A percentile compares a stretch with the other conserved stretches of the same genome.
Conservation (phyloP, 768 basidiomycete species). For the Leccinum sublutescens region DNA sequence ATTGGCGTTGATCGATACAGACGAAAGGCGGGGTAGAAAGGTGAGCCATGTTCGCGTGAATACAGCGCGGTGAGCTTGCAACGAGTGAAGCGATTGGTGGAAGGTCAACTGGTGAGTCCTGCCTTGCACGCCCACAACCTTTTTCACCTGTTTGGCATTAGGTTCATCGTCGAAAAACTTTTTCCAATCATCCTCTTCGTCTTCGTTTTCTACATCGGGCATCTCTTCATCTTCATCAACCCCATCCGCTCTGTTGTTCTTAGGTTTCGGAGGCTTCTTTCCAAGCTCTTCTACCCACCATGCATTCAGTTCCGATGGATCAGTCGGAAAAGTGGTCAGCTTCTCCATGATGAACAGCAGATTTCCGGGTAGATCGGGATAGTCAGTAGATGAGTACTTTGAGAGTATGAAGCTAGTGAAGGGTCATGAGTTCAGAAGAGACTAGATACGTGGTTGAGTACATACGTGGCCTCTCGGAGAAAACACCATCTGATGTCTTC, state of each 20-base stretch:
- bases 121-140: constrained; percentile 35
- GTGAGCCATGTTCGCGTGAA: constrained; percentile 82
- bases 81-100: constrained; percentile 74
- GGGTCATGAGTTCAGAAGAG: neutral
- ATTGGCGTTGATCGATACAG: constrained; percentile 28
- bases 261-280: constrained; percentile 51
- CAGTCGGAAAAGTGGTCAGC: constrained; percentile 72
- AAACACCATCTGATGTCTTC: constrained; percentile 92
- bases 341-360: constrained; percentile 65
- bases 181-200: constrained; percentile 66
- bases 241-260: constrained; percentile 42
- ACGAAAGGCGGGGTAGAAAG: constrained; percentile 59
- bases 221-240: constrained; percentile 34
- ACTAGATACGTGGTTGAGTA: neutral
- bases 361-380: constrained; percentile 45
- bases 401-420: constrained; percentile 24
- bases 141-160: constrained; percentile 34
- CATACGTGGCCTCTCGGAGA: constrained; percentile 73
- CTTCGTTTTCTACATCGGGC: constrained; percentile 36
- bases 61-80: constrained; percentile 74
- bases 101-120: constrained; percentile 66
- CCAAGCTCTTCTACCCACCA: constrained; percentile 81
- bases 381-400: constrained; percentile 28
- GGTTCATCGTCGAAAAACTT: constrained; percentile 77
- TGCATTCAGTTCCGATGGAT: constrained; percentile 60